phyloP scores from a whole-genome alignment of 306 rosid genomes.

The Bauhinia variegata region DNA sequence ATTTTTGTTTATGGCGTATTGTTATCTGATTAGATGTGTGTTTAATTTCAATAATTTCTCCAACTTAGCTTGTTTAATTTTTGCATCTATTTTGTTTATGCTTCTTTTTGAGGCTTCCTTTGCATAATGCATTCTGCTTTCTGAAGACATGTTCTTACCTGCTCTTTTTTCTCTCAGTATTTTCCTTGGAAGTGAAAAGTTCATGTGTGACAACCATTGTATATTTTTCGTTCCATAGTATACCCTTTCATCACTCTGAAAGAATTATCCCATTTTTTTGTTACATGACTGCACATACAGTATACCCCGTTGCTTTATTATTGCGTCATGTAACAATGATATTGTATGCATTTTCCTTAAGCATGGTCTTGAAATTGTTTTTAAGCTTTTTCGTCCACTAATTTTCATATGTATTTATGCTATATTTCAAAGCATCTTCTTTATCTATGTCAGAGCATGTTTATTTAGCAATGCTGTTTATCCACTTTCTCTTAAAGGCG shows the following conservation, averaged over 20 bases:
- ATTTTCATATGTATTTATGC: no score
- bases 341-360: conserved; percentile 12
- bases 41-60: conserved; percentile 25
- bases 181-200: background rate
- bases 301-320: background rate
- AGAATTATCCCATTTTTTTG: no score
- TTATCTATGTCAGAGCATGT: no score
- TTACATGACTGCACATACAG: no score
- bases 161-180: background rate
- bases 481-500: conserved; percentile 2
- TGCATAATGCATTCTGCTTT: background rate
- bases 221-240: background rate
- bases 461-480: conserved; percentile 25
- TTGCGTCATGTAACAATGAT: conserved; percentile 11
- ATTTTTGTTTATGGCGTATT: no score
- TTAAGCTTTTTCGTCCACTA: no score
- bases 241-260: no score
- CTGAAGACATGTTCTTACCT: background rate
- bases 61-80: background rate
- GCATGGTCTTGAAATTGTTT: background rate
- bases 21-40: background rate
- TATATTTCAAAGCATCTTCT: no score
- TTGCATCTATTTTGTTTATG: conserved; percentile 3
- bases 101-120: background rate
- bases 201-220: background rate